Base-by-base conservation (phyloP, 2,329 filamentous ascomycete genomes). In the Alternaria hordeiaustralica region DNA sequence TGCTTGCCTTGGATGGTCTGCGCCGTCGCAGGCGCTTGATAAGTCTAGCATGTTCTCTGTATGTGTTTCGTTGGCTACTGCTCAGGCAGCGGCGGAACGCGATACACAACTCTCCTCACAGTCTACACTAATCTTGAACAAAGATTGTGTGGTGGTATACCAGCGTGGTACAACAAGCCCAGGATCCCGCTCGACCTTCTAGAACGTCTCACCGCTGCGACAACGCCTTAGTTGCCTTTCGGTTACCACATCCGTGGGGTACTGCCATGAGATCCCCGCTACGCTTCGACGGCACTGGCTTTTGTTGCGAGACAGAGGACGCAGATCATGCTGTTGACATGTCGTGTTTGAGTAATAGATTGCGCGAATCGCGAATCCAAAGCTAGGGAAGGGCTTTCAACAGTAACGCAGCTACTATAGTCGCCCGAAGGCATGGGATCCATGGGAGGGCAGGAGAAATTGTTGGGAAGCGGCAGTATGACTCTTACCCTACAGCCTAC, bases 131-230 rank as follows among this genome's bases (percentile, higher is more conserved):
- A 41, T 41, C 36, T 23, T 28, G 47, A 4, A 21, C 3, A 13
- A 7, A 36, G 30, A 21, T 33, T 28, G 13, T 18, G 45, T 41
- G 30, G 45, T 57, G 21, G 59, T 41, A 28, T 36, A 58, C 55
- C 47, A 61, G 55, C 44, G 51, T 58, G 55, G 28, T 50, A 54
- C 55, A 62, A 28, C 49, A 43, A 46, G 41, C 33, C 46, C 26
- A 30, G 51, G 33, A 36, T 61, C 26, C 59, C 59, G 59, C 46
- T 61, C 53, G 33, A 58, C 59, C 55, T 61, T 61, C 60, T 59
- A 47, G 60, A 62, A 62, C 60, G 60, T 54, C 60, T 62, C 60
- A 62, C 60, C 60, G 60, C 60, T 56, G 59, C n/a, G 28, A 58
- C 33, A 23, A 25, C 20, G 60, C 59, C 41, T 61, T 61, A 61